Evolutionary conservation across 225 moss, liverwort and hornwort species (phyloP).

Genomic region (Pleurozium schreberi): DNA sequence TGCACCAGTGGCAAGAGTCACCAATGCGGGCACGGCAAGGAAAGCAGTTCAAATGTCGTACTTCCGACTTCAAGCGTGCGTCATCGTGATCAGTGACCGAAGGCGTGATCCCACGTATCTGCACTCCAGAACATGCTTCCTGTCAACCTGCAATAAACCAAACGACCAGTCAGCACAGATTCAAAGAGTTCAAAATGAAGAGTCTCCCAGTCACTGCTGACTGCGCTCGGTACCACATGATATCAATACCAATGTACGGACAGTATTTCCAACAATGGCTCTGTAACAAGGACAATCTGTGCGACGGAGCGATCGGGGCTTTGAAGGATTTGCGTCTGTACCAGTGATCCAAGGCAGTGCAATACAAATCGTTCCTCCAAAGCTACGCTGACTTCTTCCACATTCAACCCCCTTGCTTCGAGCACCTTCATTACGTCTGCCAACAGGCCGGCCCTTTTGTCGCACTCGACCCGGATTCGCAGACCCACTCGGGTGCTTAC

Average conservation of each 20-base stretch:
- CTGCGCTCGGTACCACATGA: neutral
- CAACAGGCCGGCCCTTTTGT: neutral
- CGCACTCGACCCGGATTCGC: constrained; percentile 5
- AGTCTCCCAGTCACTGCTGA: neutral
- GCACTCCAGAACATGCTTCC: neutral
- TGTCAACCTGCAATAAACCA: constrained; percentile 3
- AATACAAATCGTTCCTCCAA: neutral
- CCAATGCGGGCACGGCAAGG: neutral
- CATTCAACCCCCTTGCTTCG: neutral
- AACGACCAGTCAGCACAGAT: neutral
- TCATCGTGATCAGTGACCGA: neutral
- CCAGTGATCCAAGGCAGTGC: constrained; percentile 1
- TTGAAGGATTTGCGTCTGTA: neutral
- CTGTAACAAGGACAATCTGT: no score
- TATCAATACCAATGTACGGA: neutral
- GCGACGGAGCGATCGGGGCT: neutral
- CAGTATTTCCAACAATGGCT: neutral
- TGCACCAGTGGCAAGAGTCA: neutral
- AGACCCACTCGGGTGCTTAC: neutral
- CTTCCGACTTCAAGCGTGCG: neutral
- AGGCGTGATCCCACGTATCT: constrained; percentile 2
- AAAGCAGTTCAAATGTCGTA: neutral
- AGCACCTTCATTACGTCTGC: constrained; percentile 1
- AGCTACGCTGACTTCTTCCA: neutral
- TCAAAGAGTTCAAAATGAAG: neutral